Conservation (phyloP, 192 early-diverging fungal genomes). For the Lobosporangium transversale region DNA sequence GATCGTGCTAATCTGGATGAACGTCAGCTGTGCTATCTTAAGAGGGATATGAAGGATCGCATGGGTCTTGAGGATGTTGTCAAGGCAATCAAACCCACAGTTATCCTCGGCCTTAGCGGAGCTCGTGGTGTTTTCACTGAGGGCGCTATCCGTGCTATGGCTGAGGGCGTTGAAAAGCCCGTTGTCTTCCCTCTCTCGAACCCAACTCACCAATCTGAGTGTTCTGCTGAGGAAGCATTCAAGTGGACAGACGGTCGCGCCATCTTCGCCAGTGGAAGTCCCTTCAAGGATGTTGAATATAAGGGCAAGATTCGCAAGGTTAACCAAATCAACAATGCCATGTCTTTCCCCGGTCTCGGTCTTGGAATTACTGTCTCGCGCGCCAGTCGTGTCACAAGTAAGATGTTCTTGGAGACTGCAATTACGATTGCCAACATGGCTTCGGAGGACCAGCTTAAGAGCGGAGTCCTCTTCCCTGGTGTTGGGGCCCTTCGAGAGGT, state of each 20-base stretch:
- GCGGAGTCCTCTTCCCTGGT: slow-evolving; percentile 62
- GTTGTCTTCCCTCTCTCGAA: slow-evolving; percentile 63
- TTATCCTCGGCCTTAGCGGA: slow-evolving; percentile 60
- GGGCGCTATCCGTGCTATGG: slow-evolving; percentile 63
- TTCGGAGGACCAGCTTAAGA: slow-evolving; percentile 58
- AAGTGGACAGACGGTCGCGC: slow-evolving; percentile 63
- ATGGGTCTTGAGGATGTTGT: slow-evolving; percentile 59
- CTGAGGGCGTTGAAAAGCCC: slow-evolving; percentile 59
- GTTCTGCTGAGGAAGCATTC: slow-evolving; percentile 65
- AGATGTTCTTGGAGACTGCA: slow-evolving; percentile 67
- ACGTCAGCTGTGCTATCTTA: slow-evolving; percentile 58
- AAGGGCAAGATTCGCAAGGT: slow-evolving; percentile 57
- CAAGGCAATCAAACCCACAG: slow-evolving; percentile 61
- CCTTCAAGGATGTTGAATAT: slow-evolving; percentile 61
- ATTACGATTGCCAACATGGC: slow-evolving; percentile 62
- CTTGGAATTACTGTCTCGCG: slow-evolving; percentile 62
- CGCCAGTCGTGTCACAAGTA: slow-evolving; percentile 58
- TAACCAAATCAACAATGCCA: slow-evolving; percentile 66
- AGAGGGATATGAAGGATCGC: slow-evolving; percentile 59
- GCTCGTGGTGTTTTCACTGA: slow-evolving; percentile 61
- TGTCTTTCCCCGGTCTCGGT: slow-evolving; percentile 65
- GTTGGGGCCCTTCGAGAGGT: slow-evolving; percentile 59
- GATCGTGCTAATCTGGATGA: slow-evolving; percentile 56
- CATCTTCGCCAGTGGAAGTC: slow-evolving; percentile 64
- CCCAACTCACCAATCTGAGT: slow-evolving; percentile 62